Evolutionary conservation across 2,329 filamentous ascomycete species (phyloP).

Genomic region (Chlorencoelia australis): DNA sequence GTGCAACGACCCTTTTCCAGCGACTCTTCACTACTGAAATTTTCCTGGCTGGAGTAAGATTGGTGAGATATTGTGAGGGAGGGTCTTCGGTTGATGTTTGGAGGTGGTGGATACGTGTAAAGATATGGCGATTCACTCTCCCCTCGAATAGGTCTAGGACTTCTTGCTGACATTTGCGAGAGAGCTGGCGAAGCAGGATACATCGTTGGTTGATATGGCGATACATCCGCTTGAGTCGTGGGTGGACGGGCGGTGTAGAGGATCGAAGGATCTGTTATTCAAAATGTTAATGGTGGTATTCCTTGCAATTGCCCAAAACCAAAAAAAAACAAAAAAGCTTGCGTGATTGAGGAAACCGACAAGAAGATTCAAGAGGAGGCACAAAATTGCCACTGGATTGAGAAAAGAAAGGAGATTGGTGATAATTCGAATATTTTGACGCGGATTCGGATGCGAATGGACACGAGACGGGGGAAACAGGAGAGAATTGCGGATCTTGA

Average conservation of each 20-base stretch:
- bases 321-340: too few relatives aligned
- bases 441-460: conserved; percentile 14
- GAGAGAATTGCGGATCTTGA: conserved; percentile 18
- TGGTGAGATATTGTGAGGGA: conserved; percentile 21
- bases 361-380: conserved; percentile 40
- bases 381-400: conserved; percentile 43
- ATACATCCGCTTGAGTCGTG: conserved; percentile 16
- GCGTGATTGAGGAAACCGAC: conserved; percentile 40
- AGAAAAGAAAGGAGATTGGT: conserved; percentile 39
- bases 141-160: conserved; percentile 20
- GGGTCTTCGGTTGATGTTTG: conserved; percentile 14
- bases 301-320: conserved; percentile 1
- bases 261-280: conserved; percentile 25
- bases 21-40: conserved; percentile 25
- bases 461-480: conserved; percentile 11
- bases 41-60: conserved; percentile 24
- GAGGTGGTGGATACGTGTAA: conserved; percentile 23
- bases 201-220: conserved; percentile 21
- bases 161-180: conserved; percentile 22
- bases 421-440: conserved; percentile 16
- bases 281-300: conserved; percentile 17
- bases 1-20: conserved; percentile 36
- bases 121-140: conserved; percentile 26
- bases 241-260: conserved; percentile 21
- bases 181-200: conserved; percentile 25